Conservation (phyloP, 805 yeast genomes). For the Brettanomyces nanus region DNA sequence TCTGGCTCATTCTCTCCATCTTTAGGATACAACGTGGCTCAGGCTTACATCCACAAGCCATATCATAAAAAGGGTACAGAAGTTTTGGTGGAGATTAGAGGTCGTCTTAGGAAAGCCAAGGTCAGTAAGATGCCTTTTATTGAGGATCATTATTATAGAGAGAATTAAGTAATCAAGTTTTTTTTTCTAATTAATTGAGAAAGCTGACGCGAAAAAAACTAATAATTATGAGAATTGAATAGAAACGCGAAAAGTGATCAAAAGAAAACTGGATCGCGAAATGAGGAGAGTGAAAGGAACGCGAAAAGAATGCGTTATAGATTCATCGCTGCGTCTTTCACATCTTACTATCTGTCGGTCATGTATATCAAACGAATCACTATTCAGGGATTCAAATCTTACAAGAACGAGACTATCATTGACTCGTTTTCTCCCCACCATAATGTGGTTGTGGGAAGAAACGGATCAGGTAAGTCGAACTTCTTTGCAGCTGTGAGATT, state of each 20-base stretch:
- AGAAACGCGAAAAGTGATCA: too few relatives aligned
- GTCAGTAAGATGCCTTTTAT: slow-evolving; percentile 85
- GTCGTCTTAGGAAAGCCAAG: slow-evolving; percentile 67
- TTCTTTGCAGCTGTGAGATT: slow-evolving; percentile 92
- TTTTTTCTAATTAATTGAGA: neutral
- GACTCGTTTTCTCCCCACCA: slow-evolving; percentile 72
- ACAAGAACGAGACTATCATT: slow-evolving; percentile 71
- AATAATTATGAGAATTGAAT: neutral
- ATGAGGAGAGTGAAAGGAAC: too few relatives aligned
- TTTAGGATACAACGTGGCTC: slow-evolving; percentile 76
- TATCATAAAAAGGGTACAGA: slow-evolving; percentile 67
- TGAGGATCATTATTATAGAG: slow-evolving; percentile 59
- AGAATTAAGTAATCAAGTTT: slow-evolving; percentile 1
- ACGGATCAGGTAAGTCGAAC: slow-evolving; percentile 96
- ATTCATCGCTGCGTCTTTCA: too few relatives aligned
- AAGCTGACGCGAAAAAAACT: neutral
- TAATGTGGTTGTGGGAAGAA: slow-evolving; percentile 84
- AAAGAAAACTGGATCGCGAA: too few relatives aligned
- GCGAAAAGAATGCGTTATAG: too few relatives aligned
- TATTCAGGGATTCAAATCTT: slow-evolving; percentile 91
- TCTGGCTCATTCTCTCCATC: slow-evolving; percentile 59
- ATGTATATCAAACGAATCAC: slow-evolving; percentile 35
- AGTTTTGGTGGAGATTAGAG: slow-evolving; percentile 71
- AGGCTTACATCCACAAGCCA: slow-evolving; percentile 74
- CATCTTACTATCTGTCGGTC: too few relatives aligned